These are phyloP conservation scores for Aspergillus puulaauensis DNA, from an alignment of 2,329 filamentous ascomycete species.

Conservation along the genomic window DNA sequence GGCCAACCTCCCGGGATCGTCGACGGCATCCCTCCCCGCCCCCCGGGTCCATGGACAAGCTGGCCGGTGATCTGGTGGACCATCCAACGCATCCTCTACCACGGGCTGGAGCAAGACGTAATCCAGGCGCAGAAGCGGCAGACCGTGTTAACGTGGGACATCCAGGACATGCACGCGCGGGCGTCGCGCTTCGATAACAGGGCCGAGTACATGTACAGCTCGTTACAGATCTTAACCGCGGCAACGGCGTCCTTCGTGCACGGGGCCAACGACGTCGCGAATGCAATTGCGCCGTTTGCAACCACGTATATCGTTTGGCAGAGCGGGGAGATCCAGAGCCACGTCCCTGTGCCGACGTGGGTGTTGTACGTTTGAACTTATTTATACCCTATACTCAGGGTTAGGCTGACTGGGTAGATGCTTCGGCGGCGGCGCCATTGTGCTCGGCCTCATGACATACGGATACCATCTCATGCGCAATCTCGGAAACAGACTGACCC, in stretches of 20 bases:
- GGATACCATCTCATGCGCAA: conserved; percentile 43
- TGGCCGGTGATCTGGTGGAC: neutral
- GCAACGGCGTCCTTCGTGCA: conserved; percentile 38
- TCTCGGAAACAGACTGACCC: conserved; percentile 44
- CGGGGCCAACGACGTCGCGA: conserved; percentile 47
- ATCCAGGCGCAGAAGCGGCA: conserved; percentile 4
- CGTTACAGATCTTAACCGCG: conserved; percentile 38
- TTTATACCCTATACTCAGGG: conserved; percentile 21
- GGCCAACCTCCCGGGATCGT: neutral
- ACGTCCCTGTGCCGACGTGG: conserved; percentile 40
- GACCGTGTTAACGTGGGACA: conserved; percentile 35
- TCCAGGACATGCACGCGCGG: conserved; percentile 30
- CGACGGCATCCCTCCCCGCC: conserved; percentile 4
- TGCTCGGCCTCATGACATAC: conserved; percentile 41
- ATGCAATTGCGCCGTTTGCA: conserved; percentile 44
- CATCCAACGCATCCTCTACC: conserved; percentile 26
- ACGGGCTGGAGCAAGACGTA: conserved; percentile 7
- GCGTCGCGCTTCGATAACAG: conserved; percentile 47
- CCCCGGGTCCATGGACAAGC: neutral
- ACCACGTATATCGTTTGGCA: conserved; percentile 38
- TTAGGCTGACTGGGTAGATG: conserved; percentile 28
- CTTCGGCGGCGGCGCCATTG: conserved; percentile 16
- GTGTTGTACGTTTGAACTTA: neutral
- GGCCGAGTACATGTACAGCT: conserved; percentile 44
- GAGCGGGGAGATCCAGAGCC: conserved; percentile 29